Base-by-base conservation (phyloP, 768 basidiomycete species). In the Termitomyces sp. region DNA sequence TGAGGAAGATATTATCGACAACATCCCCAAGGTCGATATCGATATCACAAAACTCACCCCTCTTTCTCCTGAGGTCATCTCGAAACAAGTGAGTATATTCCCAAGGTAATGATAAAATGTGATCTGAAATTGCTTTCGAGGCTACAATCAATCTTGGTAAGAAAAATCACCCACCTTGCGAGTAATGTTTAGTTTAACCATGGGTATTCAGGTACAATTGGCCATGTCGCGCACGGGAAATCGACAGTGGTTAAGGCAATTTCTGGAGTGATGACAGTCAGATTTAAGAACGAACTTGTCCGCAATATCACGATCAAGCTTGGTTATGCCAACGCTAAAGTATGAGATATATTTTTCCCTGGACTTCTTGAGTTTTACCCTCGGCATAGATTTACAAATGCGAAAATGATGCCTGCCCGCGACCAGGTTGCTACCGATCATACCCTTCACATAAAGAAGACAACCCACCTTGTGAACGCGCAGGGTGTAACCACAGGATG, bases 251-350 rank as follows among this genome's bases (percentile, higher is more conserved):
- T 98, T 57, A 95, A 98, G 77, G 97, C 97, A 31, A 98, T 99
- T 69, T 98, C 96, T 10, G 95, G 97, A 7, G 96, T 98, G 17
- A 90, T 91, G 85, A 98, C 97, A 17, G 97, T 98, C 46, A 84
- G 96, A 65, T 98, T 99, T 76, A 99, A 99, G 81, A 98, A 98
- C 73, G 97, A 99, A 74, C 85, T 98, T 56, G 97, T 98, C 59
- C 81, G 96, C 61, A 99, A 99, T 75, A 99, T 98, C 66, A 99
- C 96, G 21, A 99, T 99, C 77, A 98, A 99, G 78, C 83, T 99
- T 46, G 97, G 97, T 59, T 99, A 98, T 70, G 97, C 97, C 45
- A 99, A 99, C 66, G 97, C 97, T 42, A 99, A 98, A 77, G 95
- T 95, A 62, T 63, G 85, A 55, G 56, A 52, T 37, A 43, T n/a